Evolutionary conservation across 2,329 filamentous ascomycete species (phyloP).

Genomic region (Fusarium pseudonygamai): DNA sequence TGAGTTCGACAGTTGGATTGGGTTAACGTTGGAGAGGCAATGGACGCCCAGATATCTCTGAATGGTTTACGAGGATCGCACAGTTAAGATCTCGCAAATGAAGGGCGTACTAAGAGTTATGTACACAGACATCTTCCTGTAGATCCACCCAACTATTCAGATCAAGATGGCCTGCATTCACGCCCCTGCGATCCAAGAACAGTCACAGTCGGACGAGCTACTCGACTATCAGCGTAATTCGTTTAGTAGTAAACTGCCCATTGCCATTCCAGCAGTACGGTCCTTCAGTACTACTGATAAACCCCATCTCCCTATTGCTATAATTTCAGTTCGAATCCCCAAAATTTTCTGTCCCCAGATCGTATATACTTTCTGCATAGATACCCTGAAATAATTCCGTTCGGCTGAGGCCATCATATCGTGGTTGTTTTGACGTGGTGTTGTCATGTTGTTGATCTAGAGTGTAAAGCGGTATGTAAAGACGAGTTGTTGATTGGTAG

Average conservation of each 20-base stretch:
- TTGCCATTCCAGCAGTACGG: slow-evolving; percentile 24
- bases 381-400: not conserved
- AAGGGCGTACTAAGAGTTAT: not conserved
- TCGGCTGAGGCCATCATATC: not conserved
- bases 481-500: slow-evolving; percentile 9
- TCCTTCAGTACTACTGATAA: not conserved
- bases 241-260: slow-evolving; percentile 31
- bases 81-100: not conserved
- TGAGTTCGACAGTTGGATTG: slow-evolving; percentile 52
- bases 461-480: slow-evolving; percentile 20
- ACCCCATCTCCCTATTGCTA: not conserved
- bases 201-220: not conserved
- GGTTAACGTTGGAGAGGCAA: slow-evolving; percentile 52
- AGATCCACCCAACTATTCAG: not conserved
- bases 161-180: not conserved
- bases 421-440: not conserved
- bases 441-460: not conserved
- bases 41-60: slow-evolving; percentile 50
- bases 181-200: not conserved
- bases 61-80: slow-evolving; percentile 46
- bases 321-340: not conserved
- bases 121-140: not conserved
- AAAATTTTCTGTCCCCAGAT: slow-evolving; percentile 24
- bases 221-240: slow-evolving; percentile 12
- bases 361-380: not conserved